Evolutionary conservation across 441 rosid genomes (phyloP), one percentile per base, ranked within the genome.

Genomic region (Erodium chrysanthum): DNA sequence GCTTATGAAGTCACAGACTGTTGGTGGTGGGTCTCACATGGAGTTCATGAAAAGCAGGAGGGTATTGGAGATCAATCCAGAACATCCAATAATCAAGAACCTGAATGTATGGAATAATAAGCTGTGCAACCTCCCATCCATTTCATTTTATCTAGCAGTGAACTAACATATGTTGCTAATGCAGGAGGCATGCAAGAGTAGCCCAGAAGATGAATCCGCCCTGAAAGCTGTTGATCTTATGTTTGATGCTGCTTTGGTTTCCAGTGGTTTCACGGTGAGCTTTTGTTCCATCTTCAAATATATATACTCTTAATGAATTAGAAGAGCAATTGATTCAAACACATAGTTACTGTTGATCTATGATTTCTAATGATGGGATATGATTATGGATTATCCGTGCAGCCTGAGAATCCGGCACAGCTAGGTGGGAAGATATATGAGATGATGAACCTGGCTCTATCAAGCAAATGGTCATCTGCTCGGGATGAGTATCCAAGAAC

Each of bases 401-500:
- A 93, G 98, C 98, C 98, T 12, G 98, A 91, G 72, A 94, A 90
- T 76, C 98, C 97, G 17, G 96, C 96, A 0, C 92, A 91, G 70
- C 71, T 94, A 61, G 97, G 98, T 25, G 87, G 82, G 83, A 94
- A 94, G 84, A 91, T 94, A 69, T 91, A 94, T 8, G 96, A 91
- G 80, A 91, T 94, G 94, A 94, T 94, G 96, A 87, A 91, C 0
- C 81, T 94, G 87, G 98, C 98, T n/a, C 88, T 94, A 12, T 96
- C 96, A 35, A 96, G 97, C 61, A 85, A 95, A 84, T 94, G 98
- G 98, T 58, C 0, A 8, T 15, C 58, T 50, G 21, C 2, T 25
- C 29, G 21, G 8, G 58, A 37, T 7, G 42, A 37, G 21, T n/a
- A 15, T 18, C 58, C 58, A 50, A 15, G 7, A 5, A 17, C 58